Percentiles rank a stretch among this genome's conserved stretches.
phyloP scores from a whole-genome alignment of 495 filamentous ascomycete species.

The Aspergillus bertholletiae region DNA sequence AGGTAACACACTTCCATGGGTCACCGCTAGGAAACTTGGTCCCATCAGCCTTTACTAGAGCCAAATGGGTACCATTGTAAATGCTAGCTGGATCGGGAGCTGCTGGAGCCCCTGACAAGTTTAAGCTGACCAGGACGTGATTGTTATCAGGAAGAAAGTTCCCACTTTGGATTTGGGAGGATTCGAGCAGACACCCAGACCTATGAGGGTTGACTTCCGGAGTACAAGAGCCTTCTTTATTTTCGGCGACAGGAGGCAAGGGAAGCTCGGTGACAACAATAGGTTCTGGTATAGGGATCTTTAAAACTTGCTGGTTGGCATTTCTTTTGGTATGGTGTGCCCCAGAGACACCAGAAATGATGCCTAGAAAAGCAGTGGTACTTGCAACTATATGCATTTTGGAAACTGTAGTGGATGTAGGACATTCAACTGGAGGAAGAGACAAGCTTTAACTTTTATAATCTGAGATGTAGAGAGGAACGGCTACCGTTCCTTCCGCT shows the following conservation, averaged over 20 bases:
- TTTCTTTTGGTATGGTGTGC: not conserved
- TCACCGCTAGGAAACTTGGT: constrained; percentile 16
- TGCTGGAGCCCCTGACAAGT: constrained; percentile 19
- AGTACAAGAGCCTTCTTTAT: constrained; percentile 12
- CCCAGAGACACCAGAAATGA: not conserved
- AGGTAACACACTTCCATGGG: constrained; percentile 22
- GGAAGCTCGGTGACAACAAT: constrained; percentile 18
- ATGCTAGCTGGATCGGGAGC: constrained; percentile 16
- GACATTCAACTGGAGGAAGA: not conserved
- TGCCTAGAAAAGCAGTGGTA: not conserved
- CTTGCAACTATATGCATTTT: not conserved
- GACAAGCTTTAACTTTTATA: not conserved
- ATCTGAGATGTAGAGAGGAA: not conserved
- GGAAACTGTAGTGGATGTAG: not conserved
- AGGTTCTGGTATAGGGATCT: constrained; percentile 10
- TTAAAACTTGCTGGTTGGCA: not conserved
- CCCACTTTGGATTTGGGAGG: constrained; percentile 12
- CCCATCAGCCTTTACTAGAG: constrained; percentile 15
- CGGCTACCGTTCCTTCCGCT: not conserved
- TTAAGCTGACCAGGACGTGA: constrained; percentile 14
- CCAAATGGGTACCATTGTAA: constrained; percentile 20
- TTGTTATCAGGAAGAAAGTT: constrained; percentile 21
- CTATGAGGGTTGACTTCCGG: constrained; percentile 11
- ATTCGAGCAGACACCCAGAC: constrained; percentile 16
- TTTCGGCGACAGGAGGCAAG: constrained; percentile 17